These are phyloP conservation scores for Penicillium manginii DNA, from an alignment of 495 filamentous ascomycete species.

Conservation along the genomic window DNA sequence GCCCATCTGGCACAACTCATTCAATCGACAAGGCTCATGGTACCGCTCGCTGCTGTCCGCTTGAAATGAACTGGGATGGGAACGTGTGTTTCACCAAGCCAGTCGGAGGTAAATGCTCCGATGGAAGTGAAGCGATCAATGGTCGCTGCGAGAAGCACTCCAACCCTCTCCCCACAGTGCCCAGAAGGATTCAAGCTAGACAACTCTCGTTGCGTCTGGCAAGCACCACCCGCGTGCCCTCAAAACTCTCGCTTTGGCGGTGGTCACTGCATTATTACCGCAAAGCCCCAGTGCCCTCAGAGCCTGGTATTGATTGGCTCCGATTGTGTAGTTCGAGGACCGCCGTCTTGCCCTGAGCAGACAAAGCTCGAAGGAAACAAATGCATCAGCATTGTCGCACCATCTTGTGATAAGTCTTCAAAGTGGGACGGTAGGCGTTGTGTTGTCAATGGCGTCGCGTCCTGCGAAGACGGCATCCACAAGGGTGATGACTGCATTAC, in stretches of 20 bases:
- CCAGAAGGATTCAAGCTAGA: slow-evolving; percentile 7
- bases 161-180: slow-evolving; percentile 11
- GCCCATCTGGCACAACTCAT: neutral
- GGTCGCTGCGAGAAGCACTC: slow-evolving; percentile 10
- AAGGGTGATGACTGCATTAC: slow-evolving; percentile 12
- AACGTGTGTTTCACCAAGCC: neutral
- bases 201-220: slow-evolving; percentile 3
- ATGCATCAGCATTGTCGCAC: slow-evolving; percentile 4
- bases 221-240: slow-evolving; percentile 5
- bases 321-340: slow-evolving; percentile 4
- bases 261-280: neutral
- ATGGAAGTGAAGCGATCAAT: slow-evolving; percentile 1
- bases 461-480: slow-evolving; percentile 6
- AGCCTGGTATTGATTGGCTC: slow-evolving; percentile 3
- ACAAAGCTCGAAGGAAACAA: slow-evolving; percentile 5
- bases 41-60: slow-evolving; percentile 9
- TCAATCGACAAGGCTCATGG: neutral
- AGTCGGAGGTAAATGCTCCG: slow-evolving; percentile 7
- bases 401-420: slow-evolving; percentile 4
- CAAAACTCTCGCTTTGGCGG: slow-evolving; percentile 2
- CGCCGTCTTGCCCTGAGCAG: slow-evolving; percentile 3
- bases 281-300: slow-evolving; percentile 5
- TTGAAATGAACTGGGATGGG: neutral
- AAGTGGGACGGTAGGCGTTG: slow-evolving; percentile 15
- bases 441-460: neutral